These are phyloP conservation scores for Suillus spraguei DNA, from an alignment of 768 basidiomycete species.

Conservation along the genomic window DNA sequence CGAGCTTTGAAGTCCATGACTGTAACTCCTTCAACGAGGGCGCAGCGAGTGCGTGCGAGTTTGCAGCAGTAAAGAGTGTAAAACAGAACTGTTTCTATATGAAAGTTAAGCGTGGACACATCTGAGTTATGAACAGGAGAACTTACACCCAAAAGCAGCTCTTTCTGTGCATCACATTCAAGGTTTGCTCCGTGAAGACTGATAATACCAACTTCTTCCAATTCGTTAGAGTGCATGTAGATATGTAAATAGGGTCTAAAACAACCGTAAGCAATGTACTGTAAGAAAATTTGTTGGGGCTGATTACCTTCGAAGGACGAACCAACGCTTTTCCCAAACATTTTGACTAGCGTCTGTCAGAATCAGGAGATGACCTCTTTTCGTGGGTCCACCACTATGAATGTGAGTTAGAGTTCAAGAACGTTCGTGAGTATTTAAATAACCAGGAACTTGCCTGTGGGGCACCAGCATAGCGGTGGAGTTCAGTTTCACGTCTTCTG, in stretches of 20 bases:
- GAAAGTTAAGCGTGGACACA: conserved; percentile 11
- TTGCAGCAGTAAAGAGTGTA: conserved; percentile 89
- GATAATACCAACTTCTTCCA: conserved; percentile 82
- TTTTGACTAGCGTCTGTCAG: conserved; percentile 80
- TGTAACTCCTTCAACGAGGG: conserved; percentile 80
- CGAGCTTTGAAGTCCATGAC: conserved; percentile 83
- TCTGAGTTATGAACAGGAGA: conserved; percentile 2
- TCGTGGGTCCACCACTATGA: conserved; percentile 75
- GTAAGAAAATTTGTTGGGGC: neutral
- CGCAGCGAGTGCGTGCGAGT: conserved; percentile 89
- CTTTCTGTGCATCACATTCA: conserved; percentile 85
- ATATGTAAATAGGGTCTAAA: conserved; percentile 87
- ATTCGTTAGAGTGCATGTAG: conserved; percentile 81
- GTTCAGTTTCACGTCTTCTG: conserved; percentile 64
- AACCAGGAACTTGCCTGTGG: conserved; percentile 54
- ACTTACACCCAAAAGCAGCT: conserved; percentile 82
- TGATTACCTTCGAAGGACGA: conserved; percentile 79
- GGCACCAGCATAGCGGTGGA: conserved; percentile 75
- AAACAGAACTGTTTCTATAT: conserved; percentile 81
- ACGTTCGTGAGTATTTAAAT: conserved; percentile 4
- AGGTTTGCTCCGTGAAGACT: conserved; percentile 85
- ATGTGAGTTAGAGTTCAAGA: conserved; percentile 9
- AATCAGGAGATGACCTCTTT: conserved; percentile 82
- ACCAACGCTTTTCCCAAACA: conserved; percentile 83
- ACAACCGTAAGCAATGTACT: conserved; percentile 12